Evolutionary conservation across 2,329 filamentous ascomycete genomes (phyloP), one percentile per base, ranked within the genome.

Genomic region (Triangularia setosa): DNA sequence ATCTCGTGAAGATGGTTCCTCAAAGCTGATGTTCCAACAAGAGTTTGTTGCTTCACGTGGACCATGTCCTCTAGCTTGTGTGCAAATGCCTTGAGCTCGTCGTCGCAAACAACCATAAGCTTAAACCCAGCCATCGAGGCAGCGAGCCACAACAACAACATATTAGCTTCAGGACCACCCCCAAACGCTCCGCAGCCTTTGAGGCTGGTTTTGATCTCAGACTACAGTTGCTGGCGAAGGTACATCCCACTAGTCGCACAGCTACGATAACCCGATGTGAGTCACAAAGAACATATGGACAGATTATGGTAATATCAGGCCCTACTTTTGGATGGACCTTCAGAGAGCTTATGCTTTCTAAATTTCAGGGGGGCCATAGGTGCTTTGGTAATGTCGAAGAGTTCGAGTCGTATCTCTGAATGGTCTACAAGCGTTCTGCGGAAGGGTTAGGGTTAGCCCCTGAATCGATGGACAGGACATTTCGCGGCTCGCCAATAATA

Each of bases 121-220:
- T 62, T 57, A 7, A 72, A 64, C 33, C 65, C 59, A 1, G 72
- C 69, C 12, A 66, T 48, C 0, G 73, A 74, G 0, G 74, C 73
- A 4, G 76, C 75, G 2, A 75, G 68, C 75, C 74, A 78, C 11
- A 77, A 59, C 4, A 76, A 4, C 1, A 72, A 35, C 53, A 73
- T 59, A 59, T 78, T 78, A 0, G 73, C 68, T 2, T 68, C 74
- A 16, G 72, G 72, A 44, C 76, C 73, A 2, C 75, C 74, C 9
- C 73, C 73, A 27, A 77, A 78, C 0, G 74, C 75, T 24, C 75
- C 75, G 23, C 76, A 78, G 2, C 75, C 75, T 75, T 75, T 77
- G 3, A 73, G 65, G 0, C 74, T 75, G 0, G 71, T 71, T 58
- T 70, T 72, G 0, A 77, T 58, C 9, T 63, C 62, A 16, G 23